Evolutionary conservation across 495 filamentous ascomycete genomes (phyloP).

Genomic region (Penicillium nucicola): DNA sequence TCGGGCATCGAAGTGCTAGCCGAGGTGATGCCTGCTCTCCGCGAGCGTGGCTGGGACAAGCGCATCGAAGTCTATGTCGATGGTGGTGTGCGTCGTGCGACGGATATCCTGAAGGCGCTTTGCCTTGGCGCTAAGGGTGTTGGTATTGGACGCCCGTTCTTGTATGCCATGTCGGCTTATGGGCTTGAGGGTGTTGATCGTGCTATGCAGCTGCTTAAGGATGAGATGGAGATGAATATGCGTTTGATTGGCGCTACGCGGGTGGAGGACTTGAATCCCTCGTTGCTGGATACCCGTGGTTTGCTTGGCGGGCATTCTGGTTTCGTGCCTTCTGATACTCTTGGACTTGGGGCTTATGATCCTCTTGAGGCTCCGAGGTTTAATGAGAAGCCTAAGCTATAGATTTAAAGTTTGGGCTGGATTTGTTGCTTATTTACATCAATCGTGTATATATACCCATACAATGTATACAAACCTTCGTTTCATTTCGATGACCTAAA

Average conservation of each 20-base stretch:
- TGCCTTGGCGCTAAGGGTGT: constrained; percentile 92
- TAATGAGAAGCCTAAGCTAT: constrained; percentile 58
- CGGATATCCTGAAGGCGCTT: constrained; percentile 94
- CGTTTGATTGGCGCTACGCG: constrained; percentile 76
- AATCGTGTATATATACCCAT: constrained; percentile 3
- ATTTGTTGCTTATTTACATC: neutral
- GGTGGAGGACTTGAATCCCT: constrained; percentile 74
- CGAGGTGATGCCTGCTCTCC: constrained; percentile 93
- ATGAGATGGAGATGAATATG: constrained; percentile 99
- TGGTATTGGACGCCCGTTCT: constrained; percentile 90
- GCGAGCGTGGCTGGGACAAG: constrained; percentile 75
- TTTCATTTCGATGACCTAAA: too few species aligned
- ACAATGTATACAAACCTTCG: neutral
- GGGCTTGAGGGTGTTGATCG: constrained; percentile 82
- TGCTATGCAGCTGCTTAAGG: constrained; percentile 92
- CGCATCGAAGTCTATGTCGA: constrained; percentile 90
- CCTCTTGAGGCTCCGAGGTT: constrained; percentile 58
- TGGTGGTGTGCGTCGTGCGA: constrained; percentile 84
- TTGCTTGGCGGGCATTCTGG: constrained; percentile 65
- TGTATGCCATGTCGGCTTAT: constrained; percentile 95
- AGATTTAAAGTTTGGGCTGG: neutral
- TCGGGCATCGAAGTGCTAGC: constrained; percentile 92
- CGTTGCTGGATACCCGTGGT: constrained; percentile 72
- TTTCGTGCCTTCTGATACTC: constrained; percentile 63
- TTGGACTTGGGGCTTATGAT: constrained; percentile 63